Evolutionary conservation across 2,329 filamentous ascomycete genomes (phyloP).

Genomic region (Blastomyces percursus): DNA sequence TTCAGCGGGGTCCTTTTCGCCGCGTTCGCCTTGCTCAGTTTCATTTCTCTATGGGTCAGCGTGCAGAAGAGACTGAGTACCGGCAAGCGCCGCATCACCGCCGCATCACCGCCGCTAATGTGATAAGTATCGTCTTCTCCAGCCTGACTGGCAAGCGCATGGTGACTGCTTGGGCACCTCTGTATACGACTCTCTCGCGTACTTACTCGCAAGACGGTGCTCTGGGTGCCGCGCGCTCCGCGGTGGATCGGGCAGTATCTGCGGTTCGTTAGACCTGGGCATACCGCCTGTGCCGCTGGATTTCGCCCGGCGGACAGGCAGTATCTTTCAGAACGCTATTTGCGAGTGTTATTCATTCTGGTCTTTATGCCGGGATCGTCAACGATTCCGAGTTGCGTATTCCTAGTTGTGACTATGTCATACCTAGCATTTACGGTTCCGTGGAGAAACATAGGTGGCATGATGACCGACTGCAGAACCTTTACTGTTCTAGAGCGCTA

Average conservation of each 20-base stretch:
- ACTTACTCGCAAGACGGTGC: neutral
- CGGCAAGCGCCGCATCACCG: neutral
- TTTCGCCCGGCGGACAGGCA: neutral
- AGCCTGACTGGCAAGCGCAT: neutral
- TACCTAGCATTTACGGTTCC: neutral
- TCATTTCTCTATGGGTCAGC: neutral
- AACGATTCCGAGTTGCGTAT: neutral
- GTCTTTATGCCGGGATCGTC: neutral
- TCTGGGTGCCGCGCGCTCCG: neutral
- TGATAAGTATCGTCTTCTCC: neutral
- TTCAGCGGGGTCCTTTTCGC: neutral
- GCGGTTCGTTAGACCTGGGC: neutral
- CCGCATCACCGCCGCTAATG: neutral
- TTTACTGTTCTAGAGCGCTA: conserved; percentile 3
- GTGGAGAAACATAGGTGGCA: neutral
- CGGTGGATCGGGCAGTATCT: neutral
- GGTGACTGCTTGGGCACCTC: neutral
- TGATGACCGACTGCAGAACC: neutral
- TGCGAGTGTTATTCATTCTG: neutral
- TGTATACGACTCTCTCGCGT: neutral
- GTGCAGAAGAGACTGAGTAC: neutral
- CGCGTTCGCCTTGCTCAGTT: conserved; percentile 1
- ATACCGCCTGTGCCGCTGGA: neutral
- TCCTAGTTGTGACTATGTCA: neutral
- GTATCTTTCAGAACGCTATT: neutral